These are phyloP conservation scores for Lodderomyces parapsilosis DNA, from an alignment of 1,139 yeast species.

Conservation along the genomic window DNA sequence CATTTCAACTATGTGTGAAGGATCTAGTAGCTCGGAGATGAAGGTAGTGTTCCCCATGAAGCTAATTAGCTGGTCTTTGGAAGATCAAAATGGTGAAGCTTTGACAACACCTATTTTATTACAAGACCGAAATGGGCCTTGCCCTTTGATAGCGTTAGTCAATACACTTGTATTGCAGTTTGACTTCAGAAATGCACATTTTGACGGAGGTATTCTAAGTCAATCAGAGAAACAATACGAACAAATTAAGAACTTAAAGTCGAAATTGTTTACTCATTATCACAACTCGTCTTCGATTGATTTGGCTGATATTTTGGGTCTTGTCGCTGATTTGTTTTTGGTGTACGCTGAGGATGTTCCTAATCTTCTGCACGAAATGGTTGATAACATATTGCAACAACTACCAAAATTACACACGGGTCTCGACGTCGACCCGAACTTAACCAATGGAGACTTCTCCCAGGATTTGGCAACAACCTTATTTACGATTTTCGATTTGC, in stretches of 20 bases:
- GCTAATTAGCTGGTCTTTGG: conserved; percentile 25
- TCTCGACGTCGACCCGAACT: conserved; percentile 67
- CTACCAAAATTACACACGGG: conserved; percentile 75
- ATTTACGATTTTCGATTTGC: conserved; percentile 39
- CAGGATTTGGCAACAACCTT: conserved; percentile 40
- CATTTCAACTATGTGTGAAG: background rate
- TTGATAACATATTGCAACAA: conserved; percentile 41
- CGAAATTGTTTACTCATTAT: conserved; percentile 20
- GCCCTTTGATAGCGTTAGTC: conserved; percentile 80
- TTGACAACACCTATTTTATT: conserved; percentile 58
- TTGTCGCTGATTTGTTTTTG: conserved; percentile 45
- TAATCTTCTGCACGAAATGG: conserved; percentile 17
- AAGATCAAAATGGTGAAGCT: conserved; percentile 19
- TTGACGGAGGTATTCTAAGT: background rate
- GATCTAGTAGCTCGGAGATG: background rate
- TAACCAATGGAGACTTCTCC: conserved; percentile 56
- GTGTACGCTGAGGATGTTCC: conserved; percentile 20
- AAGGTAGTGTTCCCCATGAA: conserved; percentile 22
- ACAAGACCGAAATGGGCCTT: conserved; percentile 85
- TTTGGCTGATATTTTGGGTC: conserved; percentile 36
- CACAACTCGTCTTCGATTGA: conserved; percentile 22
- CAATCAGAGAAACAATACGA: conserved; percentile 10
- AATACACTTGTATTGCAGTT: conserved; percentile 42
- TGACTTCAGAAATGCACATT: background rate
- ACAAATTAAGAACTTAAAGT: conserved; percentile 23